These are phyloP conservation scores for Effrenium voratum DNA, from an alignment of 73 alveolate genomes.

Conservation along the genomic window DNA sequence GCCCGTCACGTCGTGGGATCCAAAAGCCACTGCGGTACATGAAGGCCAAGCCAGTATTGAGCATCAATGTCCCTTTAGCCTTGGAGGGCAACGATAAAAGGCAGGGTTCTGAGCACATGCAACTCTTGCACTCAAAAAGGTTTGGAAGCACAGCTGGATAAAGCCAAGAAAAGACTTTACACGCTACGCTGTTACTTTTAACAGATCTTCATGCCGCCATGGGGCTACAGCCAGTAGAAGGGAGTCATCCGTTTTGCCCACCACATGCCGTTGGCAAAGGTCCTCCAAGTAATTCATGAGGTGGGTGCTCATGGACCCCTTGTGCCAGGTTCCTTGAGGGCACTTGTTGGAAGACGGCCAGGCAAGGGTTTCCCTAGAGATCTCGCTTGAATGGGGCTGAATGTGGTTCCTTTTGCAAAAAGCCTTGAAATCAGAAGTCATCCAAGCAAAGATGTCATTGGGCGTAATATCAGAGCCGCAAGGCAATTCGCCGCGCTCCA, in stretches of 20 bases:
- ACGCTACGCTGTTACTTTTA: no score
- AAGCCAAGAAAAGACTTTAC: no score
- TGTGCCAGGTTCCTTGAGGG: conserved; percentile 34
- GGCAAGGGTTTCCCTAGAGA: neutral
- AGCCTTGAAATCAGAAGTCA: neutral
- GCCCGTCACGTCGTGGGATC: neutral
- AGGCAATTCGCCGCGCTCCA: neutral
- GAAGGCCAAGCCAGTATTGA: neutral
- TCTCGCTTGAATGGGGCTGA: neutral
- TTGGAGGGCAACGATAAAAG: no score
- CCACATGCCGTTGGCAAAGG: neutral
- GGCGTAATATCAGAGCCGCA: no score
- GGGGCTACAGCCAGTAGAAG: neutral
- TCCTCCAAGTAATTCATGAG: neutral
- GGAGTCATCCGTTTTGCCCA: neutral
- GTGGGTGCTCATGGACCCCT: neutral
- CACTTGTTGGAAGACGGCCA: neutral
- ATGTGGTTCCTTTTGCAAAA: neutral
- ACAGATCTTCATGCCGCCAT: no score
- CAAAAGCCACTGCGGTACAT: conserved; percentile 1
- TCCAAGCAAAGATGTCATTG: no score
- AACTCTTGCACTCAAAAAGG: no score
- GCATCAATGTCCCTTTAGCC: neutral
- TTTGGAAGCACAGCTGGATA: neutral
- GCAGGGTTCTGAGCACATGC: no score